These are phyloP conservation scores for Daldinia vernicosa DNA, from an alignment of 495 filamentous ascomycete species.

Conservation along the genomic window DNA sequence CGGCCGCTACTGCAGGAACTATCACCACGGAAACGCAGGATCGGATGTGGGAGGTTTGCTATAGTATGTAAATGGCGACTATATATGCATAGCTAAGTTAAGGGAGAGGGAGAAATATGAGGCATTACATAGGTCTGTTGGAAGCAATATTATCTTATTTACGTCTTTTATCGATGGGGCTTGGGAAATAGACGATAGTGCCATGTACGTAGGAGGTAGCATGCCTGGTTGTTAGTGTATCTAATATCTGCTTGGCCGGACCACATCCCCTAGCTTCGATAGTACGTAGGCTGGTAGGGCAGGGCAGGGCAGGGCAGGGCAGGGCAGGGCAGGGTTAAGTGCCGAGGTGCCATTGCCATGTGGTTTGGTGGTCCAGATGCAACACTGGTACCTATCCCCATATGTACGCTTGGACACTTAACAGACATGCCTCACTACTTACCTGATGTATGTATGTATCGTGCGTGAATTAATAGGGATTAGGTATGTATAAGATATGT, in stretches of 20 bases:
- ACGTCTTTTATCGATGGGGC: constrained; percentile 8
- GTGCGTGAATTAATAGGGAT: no score
- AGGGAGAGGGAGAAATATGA: neutral
- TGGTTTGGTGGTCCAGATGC: constrained; percentile 25
- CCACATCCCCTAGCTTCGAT: neutral
- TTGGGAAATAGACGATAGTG: neutral
- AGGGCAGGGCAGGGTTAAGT: constrained; percentile 11
- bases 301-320: neutral
- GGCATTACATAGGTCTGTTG: constrained; percentile 3
- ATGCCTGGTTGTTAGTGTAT: neutral
- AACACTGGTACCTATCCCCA: constrained; percentile 1
- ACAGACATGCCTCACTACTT: no score
- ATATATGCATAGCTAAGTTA: neutral
- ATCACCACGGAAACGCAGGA: constrained; percentile 18
- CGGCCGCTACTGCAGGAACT: constrained; percentile 42
- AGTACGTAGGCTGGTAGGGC: neutral
- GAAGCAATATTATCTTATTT: constrained; percentile 11
- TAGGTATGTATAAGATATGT: no score
- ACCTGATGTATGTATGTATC: no score
- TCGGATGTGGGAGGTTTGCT: constrained; percentile 28
- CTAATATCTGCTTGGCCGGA: neutral
- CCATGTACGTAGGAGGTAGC: no score
- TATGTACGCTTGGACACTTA: no score
- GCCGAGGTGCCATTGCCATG: constrained; percentile 20
- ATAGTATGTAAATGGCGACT: neutral